phyloP scores from a whole-genome alignment of 495 filamentous ascomycete species.

The Darksidea phi region DNA sequence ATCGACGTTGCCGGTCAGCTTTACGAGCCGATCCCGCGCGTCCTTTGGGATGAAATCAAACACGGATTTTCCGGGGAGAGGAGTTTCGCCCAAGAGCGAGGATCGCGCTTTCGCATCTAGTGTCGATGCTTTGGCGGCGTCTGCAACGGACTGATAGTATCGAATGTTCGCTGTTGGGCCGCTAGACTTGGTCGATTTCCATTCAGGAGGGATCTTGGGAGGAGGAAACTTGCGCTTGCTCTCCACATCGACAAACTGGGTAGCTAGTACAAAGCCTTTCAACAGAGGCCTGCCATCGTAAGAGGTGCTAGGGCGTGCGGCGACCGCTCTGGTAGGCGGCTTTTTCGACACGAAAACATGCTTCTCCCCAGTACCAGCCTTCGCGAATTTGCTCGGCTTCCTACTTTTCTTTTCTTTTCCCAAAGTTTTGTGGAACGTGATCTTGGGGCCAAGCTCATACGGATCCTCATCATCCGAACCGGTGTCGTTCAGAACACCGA shows the following conservation, averaged over 20 bases:
- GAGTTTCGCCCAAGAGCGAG: slow-evolving; percentile 75
- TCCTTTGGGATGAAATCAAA: slow-evolving; percentile 90
- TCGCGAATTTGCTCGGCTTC: slow-evolving; percentile 50
- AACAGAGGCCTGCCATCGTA: slow-evolving; percentile 85
- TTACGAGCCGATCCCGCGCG: slow-evolving; percentile 72
- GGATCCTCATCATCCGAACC: slow-evolving; percentile 98
- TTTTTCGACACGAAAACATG: slow-evolving; percentile 82
- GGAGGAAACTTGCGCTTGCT: slow-evolving; percentile 64
- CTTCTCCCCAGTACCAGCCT: slow-evolving; percentile 65
- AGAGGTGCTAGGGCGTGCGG: slow-evolving; percentile 68
- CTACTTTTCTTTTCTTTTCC: slow-evolving; percentile 84
- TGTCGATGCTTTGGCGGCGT: slow-evolving; percentile 70
- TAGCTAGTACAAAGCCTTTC: slow-evolving; percentile 78
- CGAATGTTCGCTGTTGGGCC: slow-evolving; percentile 30
- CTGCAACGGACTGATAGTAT: slow-evolving; percentile 65
- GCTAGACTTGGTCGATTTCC: slow-evolving; percentile 64
- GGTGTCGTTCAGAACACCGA: slow-evolving; percentile 88
- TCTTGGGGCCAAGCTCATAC: slow-evolving; percentile 85
- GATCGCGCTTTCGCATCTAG: slow-evolving; percentile 80
- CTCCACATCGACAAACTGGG: slow-evolving; percentile 52
- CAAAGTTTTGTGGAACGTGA: slow-evolving; percentile 83
- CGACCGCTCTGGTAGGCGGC: slow-evolving; percentile 54
- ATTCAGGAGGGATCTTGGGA: slow-evolving; percentile 71
- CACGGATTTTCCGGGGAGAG: slow-evolving; percentile 86
- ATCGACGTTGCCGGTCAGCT: slow-evolving; percentile 70